A percentile compares a stretch with the other conserved stretches of the same genome.
phyloP scores from a whole-genome alignment of 208 protist genomes.

The Crithidia fasciculata region DNA sequence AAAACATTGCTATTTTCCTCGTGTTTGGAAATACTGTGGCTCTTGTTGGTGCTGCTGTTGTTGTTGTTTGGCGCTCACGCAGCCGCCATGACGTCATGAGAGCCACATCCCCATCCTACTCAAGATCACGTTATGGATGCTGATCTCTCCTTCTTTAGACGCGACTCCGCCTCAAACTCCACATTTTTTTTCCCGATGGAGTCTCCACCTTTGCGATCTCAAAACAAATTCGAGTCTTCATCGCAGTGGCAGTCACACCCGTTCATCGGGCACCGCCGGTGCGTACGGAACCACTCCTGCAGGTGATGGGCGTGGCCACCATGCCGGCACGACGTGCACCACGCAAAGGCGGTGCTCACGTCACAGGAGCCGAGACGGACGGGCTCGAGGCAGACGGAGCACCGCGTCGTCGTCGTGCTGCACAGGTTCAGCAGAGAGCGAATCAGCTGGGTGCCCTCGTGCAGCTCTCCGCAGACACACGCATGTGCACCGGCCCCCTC shows the following conservation, averaged over 20 bases:
- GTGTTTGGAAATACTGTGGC: background rate
- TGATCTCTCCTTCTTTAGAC: background rate
- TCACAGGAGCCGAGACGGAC: constrained; percentile 31
- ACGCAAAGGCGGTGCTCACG: constrained; percentile 53
- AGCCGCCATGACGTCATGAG: too few species aligned
- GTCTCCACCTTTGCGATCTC: background rate
- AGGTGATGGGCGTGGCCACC: constrained; percentile 86
- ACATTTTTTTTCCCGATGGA: too few species aligned
- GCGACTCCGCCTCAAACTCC: too few species aligned
- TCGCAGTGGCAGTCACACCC: constrained; percentile 84
- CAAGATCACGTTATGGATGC: too few species aligned
- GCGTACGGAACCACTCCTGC: constrained; percentile 75
- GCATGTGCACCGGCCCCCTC: background rate
- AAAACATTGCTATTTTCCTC: too few species aligned
- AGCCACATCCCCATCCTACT: too few species aligned
- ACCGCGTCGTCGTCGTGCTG: constrained; percentile 35
- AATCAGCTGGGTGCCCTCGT: constrained; percentile 35
- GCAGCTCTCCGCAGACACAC: constrained; percentile 40
- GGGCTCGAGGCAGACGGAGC: constrained; percentile 63
- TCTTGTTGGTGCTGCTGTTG: background rate
- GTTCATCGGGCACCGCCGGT: constrained; percentile 72
- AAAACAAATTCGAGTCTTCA: constrained; percentile 50
- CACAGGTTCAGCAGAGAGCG: constrained; percentile 30
- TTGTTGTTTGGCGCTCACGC: too few species aligned
- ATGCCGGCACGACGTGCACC: constrained; percentile 83